Base-by-base conservation (phyloP, 495 filamentous ascomycete genomes). In the Jackrogersella multiformis region DNA sequence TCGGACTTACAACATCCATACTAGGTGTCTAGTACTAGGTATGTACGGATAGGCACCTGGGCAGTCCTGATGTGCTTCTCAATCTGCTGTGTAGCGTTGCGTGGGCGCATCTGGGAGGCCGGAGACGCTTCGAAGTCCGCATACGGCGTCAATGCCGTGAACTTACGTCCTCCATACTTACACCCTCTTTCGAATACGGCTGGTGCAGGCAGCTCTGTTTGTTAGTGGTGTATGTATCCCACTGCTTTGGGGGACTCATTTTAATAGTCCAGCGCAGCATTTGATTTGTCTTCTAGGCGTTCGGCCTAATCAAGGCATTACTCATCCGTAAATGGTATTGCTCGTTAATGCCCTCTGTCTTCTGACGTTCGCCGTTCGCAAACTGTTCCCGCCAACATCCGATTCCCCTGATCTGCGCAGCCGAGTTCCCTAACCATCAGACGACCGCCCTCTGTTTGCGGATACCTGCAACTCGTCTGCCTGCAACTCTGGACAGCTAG, bases 401-500 rank as follows among this genome's bases (percentile, higher is more conserved):
- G 69, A 55, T 26, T 74, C 71, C 68, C 71, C 64, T 72, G 71
- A 72, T 74, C 71, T 71, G 21, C 71, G 61, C 57, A 71, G 65
- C 71, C 71, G 71, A 62, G 32, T 26, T 30, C n/a, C n/a, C 38
- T 57, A 48, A 16, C 32, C 53, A 63, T 70, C 57, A 61, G 58
- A 59, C 34, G 52, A 63, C 24, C 20, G 35, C 56, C n/a, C n/a
- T n/a, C 65, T 41, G 34, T 59, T 49, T 54, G 39, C 45, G 63
- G 52, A 39, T 56, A 44, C 44, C 38, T 55, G 61, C 45, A 48
- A 53, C 24, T 53, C n/a, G n/a, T n/a, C n/a, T n/a, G n/a, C n/a
- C n/a, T 39, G 28, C 39, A 39, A 30, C 2, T 55, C 36, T 61
- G 56, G 35, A 56, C 23, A 23, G 23, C 44, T 26, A 46, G 16